Conservation (phyloP, 257 asterid genomes). For the Solanum medicagineum region DNA sequence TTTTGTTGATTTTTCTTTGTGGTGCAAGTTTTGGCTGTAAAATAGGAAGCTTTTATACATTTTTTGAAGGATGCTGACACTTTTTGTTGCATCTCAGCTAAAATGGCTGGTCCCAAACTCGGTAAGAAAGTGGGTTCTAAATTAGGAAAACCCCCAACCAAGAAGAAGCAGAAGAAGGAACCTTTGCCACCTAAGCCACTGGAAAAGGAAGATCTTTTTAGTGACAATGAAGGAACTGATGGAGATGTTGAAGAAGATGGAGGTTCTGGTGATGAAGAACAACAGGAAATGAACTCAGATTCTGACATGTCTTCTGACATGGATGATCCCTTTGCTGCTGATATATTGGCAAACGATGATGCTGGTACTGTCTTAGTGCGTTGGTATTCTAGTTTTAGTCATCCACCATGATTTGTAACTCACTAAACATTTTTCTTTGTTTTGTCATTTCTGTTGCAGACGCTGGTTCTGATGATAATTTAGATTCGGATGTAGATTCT, state of each 20-base stretch:
- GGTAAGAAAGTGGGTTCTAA: conserved; percentile 21
- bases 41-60: background rate
- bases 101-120: conserved; percentile 49
- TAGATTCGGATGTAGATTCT: conserved; percentile 34
- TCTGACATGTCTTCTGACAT: conserved; percentile 69
- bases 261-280: conserved; percentile 33
- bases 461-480: background rate
- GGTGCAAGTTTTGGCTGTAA: background rate
- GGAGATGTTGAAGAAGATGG: conserved; percentile 21
- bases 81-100: conserved; percentile 7
- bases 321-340: conserved; percentile 63
- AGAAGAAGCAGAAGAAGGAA: conserved; percentile 52
- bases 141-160: conserved; percentile 23
- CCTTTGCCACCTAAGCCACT: conserved; percentile 6
- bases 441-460: background rate
- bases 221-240: conserved; percentile 35
- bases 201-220: conserved; percentile 29
- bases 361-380: conserved; percentile 33
- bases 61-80: background rate
- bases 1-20: background rate
- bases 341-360: conserved; percentile 56
- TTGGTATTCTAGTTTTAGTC: background rate
- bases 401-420: background rate
- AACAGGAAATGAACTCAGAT: conserved; percentile 26
- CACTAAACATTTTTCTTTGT: background rate